Percentiles rank a stretch among this genome's conserved stretches.
These are phyloP conservation scores for Atkinsonella texensis DNA, from an alignment of 2,329 filamentous ascomycete genomes.

Conservation along the genomic window DNA sequence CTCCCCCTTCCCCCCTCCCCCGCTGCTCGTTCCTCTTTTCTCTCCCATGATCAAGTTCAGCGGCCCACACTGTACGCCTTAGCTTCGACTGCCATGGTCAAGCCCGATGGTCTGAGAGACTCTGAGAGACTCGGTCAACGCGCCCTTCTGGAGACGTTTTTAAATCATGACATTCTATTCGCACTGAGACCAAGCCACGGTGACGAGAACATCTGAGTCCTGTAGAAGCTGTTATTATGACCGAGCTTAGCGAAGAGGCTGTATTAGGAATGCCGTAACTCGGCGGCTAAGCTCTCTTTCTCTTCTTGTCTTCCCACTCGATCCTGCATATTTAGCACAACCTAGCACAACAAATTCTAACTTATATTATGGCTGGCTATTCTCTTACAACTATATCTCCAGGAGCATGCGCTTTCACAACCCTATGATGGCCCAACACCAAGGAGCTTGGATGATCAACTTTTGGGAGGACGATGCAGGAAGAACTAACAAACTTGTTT, in stretches of 20 bases:
- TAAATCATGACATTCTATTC: no score
- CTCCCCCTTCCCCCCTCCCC: no score
- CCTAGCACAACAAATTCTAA: not conserved
- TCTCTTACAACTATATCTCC: not conserved
- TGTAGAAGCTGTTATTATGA: no score
- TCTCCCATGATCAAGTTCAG: no score
- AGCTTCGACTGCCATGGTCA: no score
- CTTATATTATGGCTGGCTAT: not conserved
- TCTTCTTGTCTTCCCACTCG: not conserved
- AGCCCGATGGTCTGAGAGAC: no score
- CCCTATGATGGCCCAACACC: not conserved
- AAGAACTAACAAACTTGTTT: not conserved
- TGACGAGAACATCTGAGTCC: no score
- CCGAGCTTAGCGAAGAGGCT: not conserved
- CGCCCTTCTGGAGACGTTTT: no score
- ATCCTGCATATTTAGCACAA: not conserved
- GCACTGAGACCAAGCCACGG: no score
- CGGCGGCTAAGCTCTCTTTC: not conserved
- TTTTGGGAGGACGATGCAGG: not conserved
- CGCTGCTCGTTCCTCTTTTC: no score
- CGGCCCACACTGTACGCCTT: no score
- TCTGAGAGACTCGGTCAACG: no score
- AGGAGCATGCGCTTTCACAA: not conserved
- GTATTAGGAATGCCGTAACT: not conserved
- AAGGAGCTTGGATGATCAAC: not conserved